phyloP scores from a whole-genome alignment of 2,329 filamentous ascomycete genomes.

The Clonostachys byssicola region DNA sequence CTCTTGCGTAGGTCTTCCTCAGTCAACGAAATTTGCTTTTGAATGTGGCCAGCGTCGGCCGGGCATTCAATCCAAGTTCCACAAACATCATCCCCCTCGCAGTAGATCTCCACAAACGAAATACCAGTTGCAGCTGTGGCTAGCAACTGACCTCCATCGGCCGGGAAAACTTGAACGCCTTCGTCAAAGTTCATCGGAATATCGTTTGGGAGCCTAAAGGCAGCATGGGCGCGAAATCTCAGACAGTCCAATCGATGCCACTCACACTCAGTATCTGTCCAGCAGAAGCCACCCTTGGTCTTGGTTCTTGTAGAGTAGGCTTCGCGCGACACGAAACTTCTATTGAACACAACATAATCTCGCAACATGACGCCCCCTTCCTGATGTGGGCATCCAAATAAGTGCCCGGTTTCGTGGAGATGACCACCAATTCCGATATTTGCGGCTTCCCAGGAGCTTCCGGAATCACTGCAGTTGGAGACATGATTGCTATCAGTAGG shows the following conservation, averaged over 20 bases:
- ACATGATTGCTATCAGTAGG: constrained; percentile 77
- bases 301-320: constrained; percentile 85
- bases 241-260: constrained; percentile 91
- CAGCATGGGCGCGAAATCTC: constrained; percentile 85
- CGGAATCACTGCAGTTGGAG: constrained; percentile 80
- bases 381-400: constrained; percentile 87
- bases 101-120: constrained; percentile 78
- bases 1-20: constrained; percentile 71
- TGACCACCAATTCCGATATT: constrained; percentile 93
- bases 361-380: constrained; percentile 88
- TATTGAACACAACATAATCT: constrained; percentile 81
- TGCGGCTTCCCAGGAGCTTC: constrained; percentile 92
- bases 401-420: constrained; percentile 83
- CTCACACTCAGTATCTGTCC: constrained; percentile 76
- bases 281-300: constrained; percentile 71
- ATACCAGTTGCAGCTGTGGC: constrained; percentile 78
- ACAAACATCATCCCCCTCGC: constrained; percentile 77
- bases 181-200: constrained; percentile 60
- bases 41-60: constrained; percentile 41
- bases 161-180: constrained; percentile 81
- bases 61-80: constrained; percentile 75
- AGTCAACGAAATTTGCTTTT: constrained; percentile 61
- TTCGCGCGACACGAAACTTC: constrained; percentile 77
- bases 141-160: constrained; percentile 72
- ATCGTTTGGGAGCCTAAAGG: constrained; percentile 82